Evolutionary conservation across 306 rosid species (phyloP).

Genomic region (Cyclanthera cordifolia): DNA sequence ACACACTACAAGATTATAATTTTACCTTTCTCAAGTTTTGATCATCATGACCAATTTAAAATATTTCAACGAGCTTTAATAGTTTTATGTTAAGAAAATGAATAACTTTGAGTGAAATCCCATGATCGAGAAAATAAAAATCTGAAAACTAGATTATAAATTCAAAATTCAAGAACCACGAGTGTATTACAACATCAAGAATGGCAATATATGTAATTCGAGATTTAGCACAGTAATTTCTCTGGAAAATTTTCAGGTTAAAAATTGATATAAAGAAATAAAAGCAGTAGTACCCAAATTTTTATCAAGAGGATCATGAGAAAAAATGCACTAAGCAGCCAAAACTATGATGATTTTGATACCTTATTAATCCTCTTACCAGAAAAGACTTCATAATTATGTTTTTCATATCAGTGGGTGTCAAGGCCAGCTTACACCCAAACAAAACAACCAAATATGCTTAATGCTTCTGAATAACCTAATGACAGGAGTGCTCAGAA

Average conservation of each 20-base stretch:
- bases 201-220: neutral
- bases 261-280: neutral
- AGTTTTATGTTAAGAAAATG: neutral
- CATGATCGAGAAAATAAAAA: neutral
- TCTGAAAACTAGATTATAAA: neutral
- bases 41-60: neutral
- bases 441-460: neutral
- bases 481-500: neutral
- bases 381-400: too few relatives aligned
- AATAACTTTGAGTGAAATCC: neutral
- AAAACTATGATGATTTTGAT: too few relatives aligned
- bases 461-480: slow-evolving; percentile 1
- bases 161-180: neutral
- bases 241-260: neutral
- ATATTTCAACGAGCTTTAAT: neutral
- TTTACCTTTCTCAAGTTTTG: slow-evolving; percentile 1
- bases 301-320: neutral
- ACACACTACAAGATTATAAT: neutral
- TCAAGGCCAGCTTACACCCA: neutral
- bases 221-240: neutral
- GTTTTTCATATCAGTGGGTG: too few relatives aligned
- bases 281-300: neutral
- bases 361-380: too few relatives aligned
- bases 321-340: too few relatives aligned
- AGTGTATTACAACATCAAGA: neutral